Evolutionary conservation across 768 basidiomycete genomes (phyloP).

Genomic region (Neoboletus magnificus): DNA sequence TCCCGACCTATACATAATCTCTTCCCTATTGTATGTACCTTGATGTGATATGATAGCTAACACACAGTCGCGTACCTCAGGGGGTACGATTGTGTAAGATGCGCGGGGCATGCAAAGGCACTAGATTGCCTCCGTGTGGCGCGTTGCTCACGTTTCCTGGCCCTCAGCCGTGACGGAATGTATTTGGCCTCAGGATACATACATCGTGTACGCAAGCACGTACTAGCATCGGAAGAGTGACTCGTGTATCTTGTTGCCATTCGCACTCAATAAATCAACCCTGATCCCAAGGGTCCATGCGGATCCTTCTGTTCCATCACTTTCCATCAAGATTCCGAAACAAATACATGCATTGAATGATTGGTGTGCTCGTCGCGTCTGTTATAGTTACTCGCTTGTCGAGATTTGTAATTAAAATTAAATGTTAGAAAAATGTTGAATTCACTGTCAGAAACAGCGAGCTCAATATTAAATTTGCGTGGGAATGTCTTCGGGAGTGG

Average conservation of each 20-base stretch:
- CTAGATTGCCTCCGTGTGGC: slow-evolving; percentile 21
- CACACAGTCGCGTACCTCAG: slow-evolving; percentile 3
- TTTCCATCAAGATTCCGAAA: neutral
- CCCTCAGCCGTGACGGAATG: neutral
- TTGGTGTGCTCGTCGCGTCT: too few relatives aligned
- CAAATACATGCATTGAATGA: neutral
- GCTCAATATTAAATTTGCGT: neutral
- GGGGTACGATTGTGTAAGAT: neutral
- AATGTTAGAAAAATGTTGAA: neutral
- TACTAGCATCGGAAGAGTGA: neutral
- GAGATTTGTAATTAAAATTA: too few relatives aligned
- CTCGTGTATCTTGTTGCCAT: neutral
- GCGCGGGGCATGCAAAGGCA: neutral
- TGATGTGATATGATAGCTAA: neutral
- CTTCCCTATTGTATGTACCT: neutral
- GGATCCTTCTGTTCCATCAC: neutral
- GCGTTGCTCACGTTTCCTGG: neutral
- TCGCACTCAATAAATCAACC: neutral
- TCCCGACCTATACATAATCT: too few relatives aligned
- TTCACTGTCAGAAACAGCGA: too few relatives aligned
- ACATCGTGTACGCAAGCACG: neutral
- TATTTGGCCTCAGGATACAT: neutral
- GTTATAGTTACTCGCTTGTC: too few relatives aligned
- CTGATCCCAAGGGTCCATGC: neutral
- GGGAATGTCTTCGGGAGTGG: neutral